A percentile compares a stretch with the other conserved stretches of the same genome.
Evolutionary conservation across 2,329 filamentous ascomycete species (phyloP).

Genomic region (Verticillium nonalfalfae): DNA sequence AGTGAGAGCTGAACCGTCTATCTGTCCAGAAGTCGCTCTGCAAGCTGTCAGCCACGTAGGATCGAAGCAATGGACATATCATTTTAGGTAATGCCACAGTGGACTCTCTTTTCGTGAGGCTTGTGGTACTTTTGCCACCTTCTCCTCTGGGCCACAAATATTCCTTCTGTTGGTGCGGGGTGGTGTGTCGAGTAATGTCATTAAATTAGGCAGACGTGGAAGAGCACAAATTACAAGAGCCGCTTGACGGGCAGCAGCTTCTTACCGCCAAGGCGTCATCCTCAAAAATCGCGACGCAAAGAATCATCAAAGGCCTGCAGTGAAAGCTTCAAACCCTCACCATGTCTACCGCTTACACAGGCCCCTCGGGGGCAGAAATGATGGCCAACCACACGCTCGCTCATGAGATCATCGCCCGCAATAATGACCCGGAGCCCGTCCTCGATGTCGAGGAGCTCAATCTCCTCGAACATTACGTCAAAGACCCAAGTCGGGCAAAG

Average conservation of each 20-base stretch:
- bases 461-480: constrained; percentile 6
- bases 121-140: too few relatives aligned
- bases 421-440: constrained; percentile 5
- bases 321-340: neutral
- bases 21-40: too few relatives aligned
- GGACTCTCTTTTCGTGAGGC: too few relatives aligned
- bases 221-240: neutral
- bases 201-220: neutral
- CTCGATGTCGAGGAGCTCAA: constrained; percentile 7
- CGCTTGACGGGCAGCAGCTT: neutral
- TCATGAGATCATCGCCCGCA: constrained; percentile 11
- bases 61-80: too few relatives aligned
- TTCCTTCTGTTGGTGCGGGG: neutral
- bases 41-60: too few relatives aligned
- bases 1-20: too few relatives aligned
- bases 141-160: too few relatives aligned
- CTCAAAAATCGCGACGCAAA: neutral
- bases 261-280: too few relatives aligned
- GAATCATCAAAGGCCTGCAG: neutral
- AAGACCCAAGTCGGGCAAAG: neutral
- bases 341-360: constrained; percentile 7
- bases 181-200: neutral
- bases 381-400: constrained; percentile 10
- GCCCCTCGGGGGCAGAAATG: constrained; percentile 9
- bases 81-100: too few relatives aligned